Evolutionary conservation across 2,329 filamentous ascomycete genomes (phyloP).

Genomic region (Trichoderma lentiforme): DNA sequence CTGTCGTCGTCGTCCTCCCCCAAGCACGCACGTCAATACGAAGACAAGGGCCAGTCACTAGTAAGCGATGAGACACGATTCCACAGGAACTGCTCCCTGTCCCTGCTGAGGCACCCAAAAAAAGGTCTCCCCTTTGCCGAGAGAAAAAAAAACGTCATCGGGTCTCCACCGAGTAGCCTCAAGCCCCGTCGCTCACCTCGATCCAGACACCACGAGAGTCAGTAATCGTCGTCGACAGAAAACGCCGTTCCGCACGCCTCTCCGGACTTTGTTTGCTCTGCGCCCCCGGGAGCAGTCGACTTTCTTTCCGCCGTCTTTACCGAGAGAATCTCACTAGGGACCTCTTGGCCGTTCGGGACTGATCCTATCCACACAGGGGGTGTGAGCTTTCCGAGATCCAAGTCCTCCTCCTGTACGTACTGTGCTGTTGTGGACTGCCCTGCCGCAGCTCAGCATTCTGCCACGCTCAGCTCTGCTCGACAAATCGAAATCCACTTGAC

Average conservation of each 20-base stretch:
- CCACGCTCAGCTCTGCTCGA: background rate
- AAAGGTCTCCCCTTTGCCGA: constrained; percentile 7
- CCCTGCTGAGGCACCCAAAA: constrained; percentile 11
- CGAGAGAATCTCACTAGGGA: background rate
- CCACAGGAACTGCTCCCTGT: background rate
- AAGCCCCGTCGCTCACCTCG: constrained; percentile 7
- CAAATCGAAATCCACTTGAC: background rate
- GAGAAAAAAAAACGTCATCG: constrained; percentile 24
- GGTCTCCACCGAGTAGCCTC: constrained; percentile 19
- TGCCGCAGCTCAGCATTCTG: background rate
- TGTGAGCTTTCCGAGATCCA: background rate
- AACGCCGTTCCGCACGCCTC: background rate
- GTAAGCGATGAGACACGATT: constrained; percentile 10
- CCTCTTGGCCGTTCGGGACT: background rate
- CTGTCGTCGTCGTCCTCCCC: background rate
- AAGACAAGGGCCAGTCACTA: constrained; percentile 6
- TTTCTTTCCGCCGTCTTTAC: constrained; percentile 1
- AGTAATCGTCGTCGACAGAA: background rate
- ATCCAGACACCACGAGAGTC: background rate
- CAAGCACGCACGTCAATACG: constrained; percentile 1
- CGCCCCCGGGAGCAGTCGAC: background rate
- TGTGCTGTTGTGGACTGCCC: background rate
- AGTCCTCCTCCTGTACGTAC: background rate
- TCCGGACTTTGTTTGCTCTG: constrained; percentile 1
- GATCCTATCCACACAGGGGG: constrained; percentile 2